A percentile compares a stretch with the other conserved stretches of the same genome.
Evolutionary conservation across 768 basidiomycete species (phyloP).

Genomic region (Phylloporus scabripes): DNA sequence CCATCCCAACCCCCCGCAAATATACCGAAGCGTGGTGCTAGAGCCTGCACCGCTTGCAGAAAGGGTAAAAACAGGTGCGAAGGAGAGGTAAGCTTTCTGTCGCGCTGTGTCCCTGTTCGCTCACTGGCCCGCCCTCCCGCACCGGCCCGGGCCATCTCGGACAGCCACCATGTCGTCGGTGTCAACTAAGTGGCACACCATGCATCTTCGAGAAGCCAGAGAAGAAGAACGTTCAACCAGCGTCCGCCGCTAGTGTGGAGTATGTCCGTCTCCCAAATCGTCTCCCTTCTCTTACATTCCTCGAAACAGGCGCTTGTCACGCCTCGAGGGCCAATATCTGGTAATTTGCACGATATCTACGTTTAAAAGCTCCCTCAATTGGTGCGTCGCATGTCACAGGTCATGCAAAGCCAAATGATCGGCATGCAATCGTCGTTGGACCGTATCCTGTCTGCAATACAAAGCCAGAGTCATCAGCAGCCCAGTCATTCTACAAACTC

Average conservation of each 20-base stretch:
- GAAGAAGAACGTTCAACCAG: constrained; percentile 64
- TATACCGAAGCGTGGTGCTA: constrained; percentile 84
- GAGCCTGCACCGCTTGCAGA: constrained; percentile 84
- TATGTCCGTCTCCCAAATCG: constrained; percentile 33
- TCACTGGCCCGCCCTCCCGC: constrained; percentile 65
- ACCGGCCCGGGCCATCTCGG: constrained; percentile 61
- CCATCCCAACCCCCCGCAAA: constrained; percentile 41
- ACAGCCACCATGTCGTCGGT: constrained; percentile 86
- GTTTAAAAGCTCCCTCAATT: not conserved
- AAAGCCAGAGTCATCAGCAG: constrained; percentile 35
- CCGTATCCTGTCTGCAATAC: constrained; percentile 69
- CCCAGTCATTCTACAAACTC: constrained; percentile 12
- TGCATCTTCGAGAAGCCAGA: constrained; percentile 91
- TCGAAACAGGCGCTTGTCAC: constrained; percentile 61
- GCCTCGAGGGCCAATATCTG: constrained; percentile 82
- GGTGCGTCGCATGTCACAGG: constrained; percentile 36
- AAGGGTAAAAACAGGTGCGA: constrained; percentile 93
- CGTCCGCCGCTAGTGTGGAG: constrained; percentile 69
- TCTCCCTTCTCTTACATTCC: constrained; percentile 16
- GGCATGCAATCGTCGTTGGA: constrained; percentile 89
- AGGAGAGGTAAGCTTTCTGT: constrained; percentile 63
- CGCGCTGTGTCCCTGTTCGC: constrained; percentile 38
- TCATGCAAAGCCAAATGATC: constrained; percentile 93
- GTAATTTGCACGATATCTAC: constrained; percentile 33
- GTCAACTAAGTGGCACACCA: constrained; percentile 71